These are phyloP conservation scores for Plasmodium billcollinsi DNA, from an alignment of 169 alveolate genomes.

Conservation along the genomic window DNA sequence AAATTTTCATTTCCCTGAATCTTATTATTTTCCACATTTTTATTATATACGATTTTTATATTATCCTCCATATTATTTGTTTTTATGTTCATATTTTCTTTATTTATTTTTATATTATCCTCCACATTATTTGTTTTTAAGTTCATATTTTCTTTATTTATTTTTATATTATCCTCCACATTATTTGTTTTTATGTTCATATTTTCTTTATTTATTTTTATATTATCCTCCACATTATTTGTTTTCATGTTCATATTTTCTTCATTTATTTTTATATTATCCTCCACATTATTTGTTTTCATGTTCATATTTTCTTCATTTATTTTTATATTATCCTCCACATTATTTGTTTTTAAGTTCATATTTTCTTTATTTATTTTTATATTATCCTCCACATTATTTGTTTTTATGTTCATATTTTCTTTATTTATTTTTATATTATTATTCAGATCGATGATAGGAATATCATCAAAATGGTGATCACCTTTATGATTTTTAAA, in stretches of 20 bases:
- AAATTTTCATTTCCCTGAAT: not conserved
- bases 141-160: not conserved
- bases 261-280: not conserved
- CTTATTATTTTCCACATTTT: not conserved
- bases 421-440: not conserved
- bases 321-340: not conserved
- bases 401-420: not conserved
- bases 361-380: not conserved
- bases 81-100: not conserved
- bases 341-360: not conserved
- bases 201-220: not conserved
- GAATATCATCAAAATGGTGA: not conserved
- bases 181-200: not conserved
- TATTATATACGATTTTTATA: too few species aligned
- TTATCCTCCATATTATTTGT: not conserved
- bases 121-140: not conserved
- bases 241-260: not conserved
- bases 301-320: too few species aligned
- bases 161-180: not conserved
- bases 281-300: not conserved
- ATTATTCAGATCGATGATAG: not conserved
- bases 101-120: not conserved
- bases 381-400: not conserved
- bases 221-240: not conserved
- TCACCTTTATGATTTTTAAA: not conserved